Evolutionary conservation across 2,329 filamentous ascomycete species (phyloP), one percentile per base, ranked within the genome.

Genomic region (Lachnellula hyalina): DNA sequence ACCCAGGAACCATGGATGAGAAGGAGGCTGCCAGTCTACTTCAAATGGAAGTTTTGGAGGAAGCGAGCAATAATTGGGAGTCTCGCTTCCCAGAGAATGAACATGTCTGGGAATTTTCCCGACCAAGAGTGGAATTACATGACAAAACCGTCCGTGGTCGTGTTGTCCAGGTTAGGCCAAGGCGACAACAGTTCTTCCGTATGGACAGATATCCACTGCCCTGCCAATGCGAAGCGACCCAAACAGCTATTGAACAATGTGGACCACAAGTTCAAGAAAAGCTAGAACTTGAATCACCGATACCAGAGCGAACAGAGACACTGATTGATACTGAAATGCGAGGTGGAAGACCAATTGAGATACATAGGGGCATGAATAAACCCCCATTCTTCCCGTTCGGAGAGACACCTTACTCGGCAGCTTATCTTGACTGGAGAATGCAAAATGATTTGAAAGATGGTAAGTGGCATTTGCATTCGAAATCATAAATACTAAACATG

Each of bases 31-130:
- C 53, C 0, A 44, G 47, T 12, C 19, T 66, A 9, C 40, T 67
- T 6, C 64, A 67, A 42, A 60, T 61, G 47, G 59, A 67, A 47
- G 54, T 66, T n/a, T 19, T 67, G 3, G 60, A 66, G 35, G 66
- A 68, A 44, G 15, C 57, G 6, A 64, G 60, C 49, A 67, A 67
- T 34, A 64, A 64, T 28, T 66, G 64, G 58, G 65, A 68, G 35
- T 51, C 55, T 4, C 46, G 58, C 3, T 65, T 67, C 35, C 63
- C 64, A 2, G 60, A 61, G 17, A 56, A 61, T 7, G 65, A 67
- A 32, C 53, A 59, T 5, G 59, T 67, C 3, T 68, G 66, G 66
- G 59, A 62, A 21, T 67, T 67, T 49, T 63, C 63, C 4, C 34
- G 42, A 1, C 49, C 56, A 8, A 49, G 60, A 11, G 14, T 61